Percentiles rank a stretch among this genome's conserved stretches.
Evolutionary conservation across 2,329 filamentous ascomycete genomes (phyloP).

Genomic region (Paradendryphiella salina): DNA sequence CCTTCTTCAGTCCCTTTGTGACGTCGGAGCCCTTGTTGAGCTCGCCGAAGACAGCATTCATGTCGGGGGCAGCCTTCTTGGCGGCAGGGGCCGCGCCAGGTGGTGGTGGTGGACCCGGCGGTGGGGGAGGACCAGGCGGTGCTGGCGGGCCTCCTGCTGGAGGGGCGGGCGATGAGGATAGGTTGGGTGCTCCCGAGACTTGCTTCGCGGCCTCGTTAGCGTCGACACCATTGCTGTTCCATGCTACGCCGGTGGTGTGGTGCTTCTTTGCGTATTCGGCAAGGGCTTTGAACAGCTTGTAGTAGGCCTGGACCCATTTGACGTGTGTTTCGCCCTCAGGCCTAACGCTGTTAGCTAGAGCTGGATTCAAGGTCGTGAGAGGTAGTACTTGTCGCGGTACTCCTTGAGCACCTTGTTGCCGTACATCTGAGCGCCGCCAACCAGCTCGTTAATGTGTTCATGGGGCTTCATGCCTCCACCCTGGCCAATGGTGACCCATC

Average conservation of each 20-base stretch:
- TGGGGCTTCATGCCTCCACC: constrained; percentile 65
- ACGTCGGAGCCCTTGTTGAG: constrained; percentile 88
- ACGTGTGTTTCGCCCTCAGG: constrained; percentile 67
- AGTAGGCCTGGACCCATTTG: constrained; percentile 91
- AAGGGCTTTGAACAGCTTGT: constrained; percentile 83
- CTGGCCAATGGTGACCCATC: constrained; percentile 81
- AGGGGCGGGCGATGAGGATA: constrained; percentile 67
- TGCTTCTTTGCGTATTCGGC: constrained; percentile 82
- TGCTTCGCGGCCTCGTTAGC: constrained; percentile 70
- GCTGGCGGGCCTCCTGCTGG: constrained; percentile 62
- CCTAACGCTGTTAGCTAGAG: constrained; percentile 52
- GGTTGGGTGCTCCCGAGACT: constrained; percentile 58
- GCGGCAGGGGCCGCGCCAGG: constrained; percentile 55
- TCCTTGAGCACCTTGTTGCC: constrained; percentile 93
- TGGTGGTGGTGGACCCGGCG: constrained; percentile 51
- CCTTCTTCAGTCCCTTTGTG: constrained; percentile 86
- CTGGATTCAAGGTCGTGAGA: neutral
- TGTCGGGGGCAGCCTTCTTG: constrained; percentile 60
- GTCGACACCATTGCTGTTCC: constrained; percentile 79
- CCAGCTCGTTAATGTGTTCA: constrained; percentile 81
- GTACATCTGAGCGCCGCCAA: constrained; percentile 86
- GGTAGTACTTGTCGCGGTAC: constrained; percentile 74
- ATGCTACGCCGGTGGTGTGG: constrained; percentile 76
- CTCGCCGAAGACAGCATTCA: constrained; percentile 87
- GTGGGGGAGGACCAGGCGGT: constrained; percentile 67